Evolutionary conservation across 106 monocot genomes (phyloP), one percentile per base, ranked within the genome.

Genomic region (Apostasia ramifera): DNA sequence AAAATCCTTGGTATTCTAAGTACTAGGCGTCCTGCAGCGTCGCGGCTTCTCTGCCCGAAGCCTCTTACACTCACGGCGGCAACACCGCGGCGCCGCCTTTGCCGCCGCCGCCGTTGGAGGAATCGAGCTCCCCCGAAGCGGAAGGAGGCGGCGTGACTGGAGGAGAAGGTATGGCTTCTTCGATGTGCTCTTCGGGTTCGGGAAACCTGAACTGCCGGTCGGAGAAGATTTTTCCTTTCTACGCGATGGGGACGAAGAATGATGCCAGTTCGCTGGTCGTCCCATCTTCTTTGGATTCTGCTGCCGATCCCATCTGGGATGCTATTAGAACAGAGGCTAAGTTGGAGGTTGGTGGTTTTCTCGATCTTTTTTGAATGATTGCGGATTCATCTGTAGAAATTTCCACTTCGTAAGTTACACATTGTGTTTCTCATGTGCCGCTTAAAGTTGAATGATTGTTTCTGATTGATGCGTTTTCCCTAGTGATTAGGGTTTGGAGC

Each of bases 171-270:
- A 47, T 3, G 51, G 51, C 39, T 45, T 55, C 65, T 63, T 56
- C 61, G 44, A 50, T 39, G 45, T 70, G 47, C 8, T 49, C 60
- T 53, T 62, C 45, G 12, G 46, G 50, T 10, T 69, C 44, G 37
- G 40, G 52, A 43, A 11, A 52, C 2, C 44, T 71, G 44, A 77
- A 55, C 47, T 74, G 73, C 72, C 76, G 73, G 41, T 77, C 81
- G 44, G 84, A 84, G 81, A 42, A 51, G 5, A 78, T 85, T 3
- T 85, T 85, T 62, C 84, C 84, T 15, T 68, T 85, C 50, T 85
- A 85, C 68, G 84, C 74, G 60, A 81, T 74, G 83, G 83, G 74
- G 60, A 72, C 68, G 38, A 67, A 47, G n/a, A 43, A 59, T 26
- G 81, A 74, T 47, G 45, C 70, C 37, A 46, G 57, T 39, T 70